Evolutionary conservation across 768 basidiomycete genomes (phyloP).

Genomic region (Suillus decipiens): DNA sequence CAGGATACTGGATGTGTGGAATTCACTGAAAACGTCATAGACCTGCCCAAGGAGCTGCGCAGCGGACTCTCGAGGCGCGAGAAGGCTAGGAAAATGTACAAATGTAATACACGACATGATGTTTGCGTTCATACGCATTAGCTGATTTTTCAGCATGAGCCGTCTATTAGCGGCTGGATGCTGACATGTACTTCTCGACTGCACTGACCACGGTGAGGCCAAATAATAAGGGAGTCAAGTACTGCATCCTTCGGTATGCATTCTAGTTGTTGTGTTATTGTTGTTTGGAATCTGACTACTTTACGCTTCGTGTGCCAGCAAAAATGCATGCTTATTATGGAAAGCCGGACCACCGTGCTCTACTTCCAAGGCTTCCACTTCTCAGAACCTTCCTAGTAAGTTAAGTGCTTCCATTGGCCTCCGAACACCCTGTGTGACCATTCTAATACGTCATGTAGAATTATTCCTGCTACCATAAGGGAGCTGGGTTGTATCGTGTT

Average conservation of each 20-base stretch:
- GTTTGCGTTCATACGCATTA: background rate
- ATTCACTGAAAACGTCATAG: constrained; percentile 28
- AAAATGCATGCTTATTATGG: constrained; percentile 70
- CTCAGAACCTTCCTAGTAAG: no score
- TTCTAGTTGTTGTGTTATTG: background rate
- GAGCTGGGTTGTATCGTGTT: no score
- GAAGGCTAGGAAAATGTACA: constrained; percentile 27
- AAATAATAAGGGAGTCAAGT: constrained; percentile 45
- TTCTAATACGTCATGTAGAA: no score
- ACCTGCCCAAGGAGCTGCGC: constrained; percentile 43
- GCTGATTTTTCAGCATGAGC: constrained; percentile 34
- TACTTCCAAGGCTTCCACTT: no score
- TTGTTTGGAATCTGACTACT: constrained; percentile 1
- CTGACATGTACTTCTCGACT: constrained; percentile 56
- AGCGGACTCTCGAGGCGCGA: constrained; percentile 36
- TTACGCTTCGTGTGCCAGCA: constrained; percentile 43
- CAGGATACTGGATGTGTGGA: background rate
- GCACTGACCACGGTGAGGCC: constrained; percentile 61
- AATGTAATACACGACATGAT: constrained; percentile 23
- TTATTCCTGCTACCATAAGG: no score
- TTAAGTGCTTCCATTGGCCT: no score
- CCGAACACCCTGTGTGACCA: no score
- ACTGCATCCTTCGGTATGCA: constrained; percentile 48
- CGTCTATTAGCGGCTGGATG: constrained; percentile 59
- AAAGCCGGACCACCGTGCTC: no score